Evolutionary conservation across 1,139 yeast genomes (phyloP).

Genomic region (Taphrina confusa): DNA sequence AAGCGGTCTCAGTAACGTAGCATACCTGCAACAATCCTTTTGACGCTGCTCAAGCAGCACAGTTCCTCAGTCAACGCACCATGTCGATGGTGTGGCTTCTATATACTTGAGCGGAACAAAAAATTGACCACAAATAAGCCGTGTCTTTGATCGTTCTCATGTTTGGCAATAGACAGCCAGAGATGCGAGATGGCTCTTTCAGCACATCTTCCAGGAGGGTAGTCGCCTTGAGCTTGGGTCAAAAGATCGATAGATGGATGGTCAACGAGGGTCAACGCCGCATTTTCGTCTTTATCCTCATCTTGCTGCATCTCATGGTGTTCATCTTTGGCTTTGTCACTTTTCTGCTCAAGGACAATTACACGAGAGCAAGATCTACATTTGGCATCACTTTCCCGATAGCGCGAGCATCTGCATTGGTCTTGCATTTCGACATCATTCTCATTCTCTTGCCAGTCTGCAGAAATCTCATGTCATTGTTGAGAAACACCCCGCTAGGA

Average conservation of each 20-base stretch:
- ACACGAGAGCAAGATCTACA: constrained; percentile 1
- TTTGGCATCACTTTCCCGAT: constrained; percentile 30
- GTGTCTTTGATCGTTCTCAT: too few species aligned
- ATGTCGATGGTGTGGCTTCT: too few species aligned
- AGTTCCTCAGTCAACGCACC: too few species aligned
- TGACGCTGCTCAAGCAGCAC: too few species aligned
- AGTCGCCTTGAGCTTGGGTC: constrained; percentile 17
- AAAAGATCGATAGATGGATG: constrained; percentile 34
- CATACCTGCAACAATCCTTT: background rate
- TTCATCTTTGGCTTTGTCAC: constrained; percentile 18
- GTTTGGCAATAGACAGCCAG: background rate
- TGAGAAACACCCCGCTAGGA: constrained; percentile 27
- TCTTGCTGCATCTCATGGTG: constrained; percentile 28
- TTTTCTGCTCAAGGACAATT: constrained; percentile 19
- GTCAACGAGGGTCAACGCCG: constrained; percentile 33
- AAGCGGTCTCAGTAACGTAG: background rate
- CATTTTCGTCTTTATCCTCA: constrained; percentile 9
- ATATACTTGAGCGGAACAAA: too few species aligned
- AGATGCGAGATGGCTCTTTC: background rate
- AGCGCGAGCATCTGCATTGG: constrained; percentile 29
- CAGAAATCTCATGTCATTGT: constrained; percentile 26
- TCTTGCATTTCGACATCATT: constrained; percentile 31
- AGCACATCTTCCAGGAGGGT: background rate
- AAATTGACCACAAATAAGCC: too few species aligned
- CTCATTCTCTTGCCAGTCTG: constrained; percentile 33